phyloP scores from a whole-genome alignment of 2,329 filamentous ascomycete species.

The Exserohilum rostratum region DNA sequence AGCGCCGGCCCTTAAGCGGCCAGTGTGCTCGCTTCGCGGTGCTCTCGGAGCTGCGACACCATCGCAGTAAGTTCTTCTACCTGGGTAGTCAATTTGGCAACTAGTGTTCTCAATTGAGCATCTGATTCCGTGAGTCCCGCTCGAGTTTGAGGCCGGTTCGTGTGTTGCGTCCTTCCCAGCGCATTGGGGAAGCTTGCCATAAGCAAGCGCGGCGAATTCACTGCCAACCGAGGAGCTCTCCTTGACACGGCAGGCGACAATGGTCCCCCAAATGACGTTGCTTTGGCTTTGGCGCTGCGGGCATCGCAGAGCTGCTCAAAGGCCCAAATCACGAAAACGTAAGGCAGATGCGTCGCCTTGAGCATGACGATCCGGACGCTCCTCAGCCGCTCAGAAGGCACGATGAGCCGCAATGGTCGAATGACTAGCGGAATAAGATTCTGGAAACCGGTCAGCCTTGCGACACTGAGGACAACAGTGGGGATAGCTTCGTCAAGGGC shows the following conservation, averaged over 20 bases:
- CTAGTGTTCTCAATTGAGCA: slow-evolving; percentile 44
- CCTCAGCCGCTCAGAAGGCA: slow-evolving; percentile 70
- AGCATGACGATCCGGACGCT: slow-evolving; percentile 63
- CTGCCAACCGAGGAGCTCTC: slow-evolving; percentile 36
- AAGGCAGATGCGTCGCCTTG: slow-evolving; percentile 67
- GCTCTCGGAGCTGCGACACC: slow-evolving; percentile 47
- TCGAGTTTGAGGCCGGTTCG: slow-evolving; percentile 30
- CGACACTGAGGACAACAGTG: slow-evolving; percentile 6
- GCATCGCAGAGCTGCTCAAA: slow-evolving; percentile 61
- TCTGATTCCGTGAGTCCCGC: slow-evolving; percentile 35
- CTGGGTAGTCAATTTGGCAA: slow-evolving; percentile 48
- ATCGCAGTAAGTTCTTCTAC: slow-evolving; percentile 50
- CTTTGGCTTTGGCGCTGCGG: slow-evolving; percentile 25
- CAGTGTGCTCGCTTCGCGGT: slow-evolving; percentile 35
- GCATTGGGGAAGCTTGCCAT: slow-evolving; percentile 31
- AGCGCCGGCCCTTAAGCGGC: slow-evolving; percentile 48
- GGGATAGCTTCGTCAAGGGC: slow-evolving; percentile 7
- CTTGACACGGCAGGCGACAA: slow-evolving; percentile 35
- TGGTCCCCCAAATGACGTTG: slow-evolving; percentile 41
- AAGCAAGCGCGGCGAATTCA: slow-evolving; percentile 42
- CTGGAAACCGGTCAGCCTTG: slow-evolving; percentile 50
- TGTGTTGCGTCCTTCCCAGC: slow-evolving; percentile 21
- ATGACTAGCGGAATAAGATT: slow-evolving; percentile 78
- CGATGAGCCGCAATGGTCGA: slow-evolving; percentile 72
- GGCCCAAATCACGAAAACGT: slow-evolving; percentile 71